Base-by-base conservation (phyloP, 2,329 filamentous ascomycete genomes). In the Nemania serpens region DNA sequence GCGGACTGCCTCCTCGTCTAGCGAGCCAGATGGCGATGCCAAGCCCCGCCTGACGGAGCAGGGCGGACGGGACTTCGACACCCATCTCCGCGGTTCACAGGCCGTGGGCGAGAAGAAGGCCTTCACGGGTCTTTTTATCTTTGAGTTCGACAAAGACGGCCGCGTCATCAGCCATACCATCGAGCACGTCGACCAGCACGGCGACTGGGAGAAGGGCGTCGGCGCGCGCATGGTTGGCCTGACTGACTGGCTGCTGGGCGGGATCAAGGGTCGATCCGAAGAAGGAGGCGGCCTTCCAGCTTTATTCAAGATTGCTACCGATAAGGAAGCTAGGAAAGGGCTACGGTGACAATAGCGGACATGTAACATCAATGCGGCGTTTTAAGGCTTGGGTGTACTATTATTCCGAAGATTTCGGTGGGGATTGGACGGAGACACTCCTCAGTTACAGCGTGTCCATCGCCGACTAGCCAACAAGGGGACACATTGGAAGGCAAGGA, bases 231-330 rank as follows among this genome's bases (percentile, higher is more conserved):
- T 99, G 18, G 92, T 98, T 15, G 93, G 90, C 13, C 79, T 98
- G 66, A 97, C 95, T 15, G 95, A 99, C 74, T 98, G 95, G 94
- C 78, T 99, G 65, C 81, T 98, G 41, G 93, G 93, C 2, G 90
- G 90, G 52, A 89, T 93, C 67, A 78, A 76, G 59, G 77, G 79
- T 18, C 67, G 72, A 2, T 33, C 66, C 3, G 70, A 70, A 5
- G 34, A 46, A 6, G 60, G 62, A 22, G 68, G 70, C 34, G 67
- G 69, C 6, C 58, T 71, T 7, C 69, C 70, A 2, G 58, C 63
- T 1, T 43, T 70, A 25, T 70, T 66, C 50, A 48, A 64, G 53
- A 56, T 66, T 20, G 49, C 55, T 5, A 41, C 43, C 5, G 63
- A 65, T 20, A 62, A 53, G 20, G 47, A 52, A 1, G 15, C 42